A percentile compares a stretch with the other conserved stretches of the same genome.
Evolutionary conservation across 2,329 filamentous ascomycete genomes (phyloP).

Genomic region (Alternaria longipes): DNA sequence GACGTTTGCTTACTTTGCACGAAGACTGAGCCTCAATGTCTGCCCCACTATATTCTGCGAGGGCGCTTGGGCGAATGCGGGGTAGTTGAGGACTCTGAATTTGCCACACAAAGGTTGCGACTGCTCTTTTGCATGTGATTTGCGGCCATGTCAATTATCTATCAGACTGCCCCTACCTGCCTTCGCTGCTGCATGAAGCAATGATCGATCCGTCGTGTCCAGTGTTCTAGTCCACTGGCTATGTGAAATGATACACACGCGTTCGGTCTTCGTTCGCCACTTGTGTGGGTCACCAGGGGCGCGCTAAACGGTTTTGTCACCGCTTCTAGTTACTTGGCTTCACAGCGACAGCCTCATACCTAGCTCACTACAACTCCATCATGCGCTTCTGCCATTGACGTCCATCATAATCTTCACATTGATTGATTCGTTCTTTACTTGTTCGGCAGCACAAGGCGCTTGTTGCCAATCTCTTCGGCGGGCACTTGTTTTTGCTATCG

Average conservation of each 20-base stretch:
- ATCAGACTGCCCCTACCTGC: not conserved
- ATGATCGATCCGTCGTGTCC: not conserved
- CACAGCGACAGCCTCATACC: not conserved
- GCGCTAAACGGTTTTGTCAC: conserved; percentile 16
- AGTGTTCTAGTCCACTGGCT: not conserved
- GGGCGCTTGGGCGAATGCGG: not conserved
- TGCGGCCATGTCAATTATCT: not conserved
- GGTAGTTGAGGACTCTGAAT: conserved; percentile 1
- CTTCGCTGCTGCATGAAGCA: not conserved
- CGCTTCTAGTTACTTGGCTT: conserved; percentile 11
- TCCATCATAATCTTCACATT: not conserved
- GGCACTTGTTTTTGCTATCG: not conserved
- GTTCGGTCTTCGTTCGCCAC: conserved; percentile 19
- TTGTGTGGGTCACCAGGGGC: conserved; percentile 14
- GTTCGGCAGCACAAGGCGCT: not conserved
- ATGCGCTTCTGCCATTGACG: not conserved
- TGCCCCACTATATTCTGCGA: not conserved
- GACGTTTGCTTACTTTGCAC: not conserved
- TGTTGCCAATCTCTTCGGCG: not conserved
- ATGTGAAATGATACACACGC: conserved; percentile 14
- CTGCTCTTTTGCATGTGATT: not conserved
- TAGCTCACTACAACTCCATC: not conserved
- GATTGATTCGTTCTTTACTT: not conserved
- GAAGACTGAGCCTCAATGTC: not conserved
- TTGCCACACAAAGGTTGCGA: not conserved